Base-by-base conservation (phyloP, 2,329 filamentous ascomycete genomes). In the Botryotinia convoluta region DNA sequence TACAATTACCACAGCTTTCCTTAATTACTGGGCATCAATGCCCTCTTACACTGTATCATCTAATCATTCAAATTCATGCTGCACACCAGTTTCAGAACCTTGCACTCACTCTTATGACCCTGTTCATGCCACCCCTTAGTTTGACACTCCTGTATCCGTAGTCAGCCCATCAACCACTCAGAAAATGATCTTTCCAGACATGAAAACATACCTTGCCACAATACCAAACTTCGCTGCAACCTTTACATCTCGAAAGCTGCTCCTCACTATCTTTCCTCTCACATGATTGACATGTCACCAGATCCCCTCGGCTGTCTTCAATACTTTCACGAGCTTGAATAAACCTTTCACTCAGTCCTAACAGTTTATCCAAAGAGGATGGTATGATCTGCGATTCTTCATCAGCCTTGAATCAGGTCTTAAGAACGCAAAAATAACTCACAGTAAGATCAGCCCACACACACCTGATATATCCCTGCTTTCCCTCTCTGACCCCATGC, bases 81-180 rank as follows among this genome's bases (percentile, higher is more conserved):
- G 26, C 51, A 45, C 22, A 77, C 74, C 29, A 69, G 74, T 60
- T 77, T 78, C 22, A 79, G 72, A 22, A 79, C 69, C 57, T 78
- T 80, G 59, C 79, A 80, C 45, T 80, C 78, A 8, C 70, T 72
- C 54, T 79, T 80, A 37, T 80, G 79, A 29, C 76, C 77, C 18
- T 74, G 75, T 29, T 78, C 74, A 68, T 51, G 77, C 79, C 79
- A 80, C 1, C 77, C 79, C 57, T 73, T 73, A 20, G 74, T 70
- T 67, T 80, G 79, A 67, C 79, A 80, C 20, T 76, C 74, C 79
- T 80, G n/a, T 57, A 42, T 44, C 35, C 32, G 57, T 51, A n/a
- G 39, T 54, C 51, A 72, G 39, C 26, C 48, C 29, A 59, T n/a
- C 37, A 42, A 67, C 48, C 26, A 51, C 35, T 64, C 32, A 37